Percentiles rank a stretch among this genome's conserved stretches.
Conservation (phyloP, 495 filamentous ascomycete species). For the Amniculicola lignicola region DNA sequence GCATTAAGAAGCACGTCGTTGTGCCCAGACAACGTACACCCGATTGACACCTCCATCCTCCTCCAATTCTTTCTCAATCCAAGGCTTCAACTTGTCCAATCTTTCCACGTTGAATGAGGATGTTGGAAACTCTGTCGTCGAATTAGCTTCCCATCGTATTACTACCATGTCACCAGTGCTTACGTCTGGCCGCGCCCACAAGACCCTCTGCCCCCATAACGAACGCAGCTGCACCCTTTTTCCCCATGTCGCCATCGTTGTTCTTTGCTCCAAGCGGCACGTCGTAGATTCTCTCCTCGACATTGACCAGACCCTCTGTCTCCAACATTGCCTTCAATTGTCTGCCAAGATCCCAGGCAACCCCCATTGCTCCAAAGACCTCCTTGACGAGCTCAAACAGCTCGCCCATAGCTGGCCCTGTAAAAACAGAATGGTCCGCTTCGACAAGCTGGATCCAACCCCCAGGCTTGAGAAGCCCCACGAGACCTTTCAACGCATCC, state of each 20-base stretch:
- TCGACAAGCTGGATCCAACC: conserved; percentile 21
- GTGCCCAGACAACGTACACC: neutral
- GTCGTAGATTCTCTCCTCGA: conserved; percentile 2
- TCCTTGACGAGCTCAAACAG: conserved; percentile 8
- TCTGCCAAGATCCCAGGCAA: neutral
- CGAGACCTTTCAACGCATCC: neutral
- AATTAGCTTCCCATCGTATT: neutral
- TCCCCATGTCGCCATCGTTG: conserved; percentile 1
- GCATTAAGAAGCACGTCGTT: no score
- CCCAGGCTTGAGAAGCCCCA: conserved; percentile 15
- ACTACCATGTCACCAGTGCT: neutral
- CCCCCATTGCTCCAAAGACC: conserved; percentile 3
- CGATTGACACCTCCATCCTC: neutral
- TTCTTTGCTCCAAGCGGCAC: conserved; percentile 6
- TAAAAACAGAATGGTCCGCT: conserved; percentile 3
- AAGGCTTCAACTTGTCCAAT: neutral
- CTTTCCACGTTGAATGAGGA: neutral
- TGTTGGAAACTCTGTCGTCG: neutral
- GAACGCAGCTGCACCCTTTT: conserved; percentile 2
- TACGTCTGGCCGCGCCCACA: neutral
- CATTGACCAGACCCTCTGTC: neutral
- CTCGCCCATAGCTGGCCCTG: conserved; percentile 7
- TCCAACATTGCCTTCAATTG: neutral
- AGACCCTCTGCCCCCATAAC: neutral
- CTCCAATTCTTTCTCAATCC: conserved; percentile 2